These are phyloP conservation scores for Pseudomonodictys pantanalensis DNA, from an alignment of 495 filamentous ascomycete species.

Conservation along the genomic window DNA sequence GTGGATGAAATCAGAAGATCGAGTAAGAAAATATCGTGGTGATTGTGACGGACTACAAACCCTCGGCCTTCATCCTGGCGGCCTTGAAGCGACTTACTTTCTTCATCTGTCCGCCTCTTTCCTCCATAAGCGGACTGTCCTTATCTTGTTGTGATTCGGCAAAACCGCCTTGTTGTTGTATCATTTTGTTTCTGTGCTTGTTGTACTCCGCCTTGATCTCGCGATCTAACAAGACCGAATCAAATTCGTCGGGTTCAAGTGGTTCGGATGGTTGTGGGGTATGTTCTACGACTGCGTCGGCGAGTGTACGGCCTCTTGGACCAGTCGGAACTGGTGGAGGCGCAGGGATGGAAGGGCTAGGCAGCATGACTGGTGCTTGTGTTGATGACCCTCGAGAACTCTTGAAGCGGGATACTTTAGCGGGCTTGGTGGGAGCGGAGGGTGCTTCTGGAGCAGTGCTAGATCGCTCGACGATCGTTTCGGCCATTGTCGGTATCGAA, in stretches of 20 bases:
- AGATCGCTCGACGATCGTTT: constrained; percentile 32
- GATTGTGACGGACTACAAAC: constrained; percentile 6
- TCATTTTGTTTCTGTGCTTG: constrained; percentile 71
- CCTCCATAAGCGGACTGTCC: constrained; percentile 60
- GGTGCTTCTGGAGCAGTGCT: constrained; percentile 7
- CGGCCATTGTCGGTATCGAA: constrained; percentile 25
- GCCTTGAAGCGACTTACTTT: constrained; percentile 88
- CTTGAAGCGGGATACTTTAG: constrained; percentile 39
- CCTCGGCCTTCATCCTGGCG: constrained; percentile 58
- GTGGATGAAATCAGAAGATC: background rate
- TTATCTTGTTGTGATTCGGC: constrained; percentile 57
- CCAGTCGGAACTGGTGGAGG: constrained; percentile 3
- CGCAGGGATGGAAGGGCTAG: background rate
- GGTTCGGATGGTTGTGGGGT: background rate
- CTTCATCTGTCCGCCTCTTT: constrained; percentile 61
- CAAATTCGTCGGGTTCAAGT: constrained; percentile 57
- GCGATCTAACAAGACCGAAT: constrained; percentile 67
- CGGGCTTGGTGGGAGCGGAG: constrained; percentile 7
- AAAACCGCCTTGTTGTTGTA: constrained; percentile 76
- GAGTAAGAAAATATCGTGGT: background rate
- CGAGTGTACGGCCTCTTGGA: constrained; percentile 10
- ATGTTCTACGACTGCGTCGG: constrained; percentile 12
- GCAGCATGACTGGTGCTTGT: background rate
- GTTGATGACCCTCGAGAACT: constrained; percentile 11
- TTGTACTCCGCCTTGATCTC: constrained; percentile 81